These are phyloP conservation scores for Claviceps maximensis DNA, from an alignment of 2,329 filamentous ascomycete genomes.

Conservation along the genomic window DNA sequence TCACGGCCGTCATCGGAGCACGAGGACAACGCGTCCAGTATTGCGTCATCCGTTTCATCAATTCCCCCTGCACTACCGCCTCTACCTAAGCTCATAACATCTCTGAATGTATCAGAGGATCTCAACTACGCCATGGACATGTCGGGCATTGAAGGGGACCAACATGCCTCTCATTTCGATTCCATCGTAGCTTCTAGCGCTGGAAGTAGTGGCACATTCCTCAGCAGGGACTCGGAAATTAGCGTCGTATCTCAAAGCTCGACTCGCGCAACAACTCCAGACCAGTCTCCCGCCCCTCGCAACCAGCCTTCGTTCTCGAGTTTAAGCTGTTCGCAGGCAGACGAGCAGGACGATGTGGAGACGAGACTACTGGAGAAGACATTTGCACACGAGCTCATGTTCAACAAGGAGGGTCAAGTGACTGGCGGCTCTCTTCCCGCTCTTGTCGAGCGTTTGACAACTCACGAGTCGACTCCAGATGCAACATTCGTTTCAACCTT, in stretches of 20 bases:
- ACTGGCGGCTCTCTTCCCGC: constrained; percentile 82
- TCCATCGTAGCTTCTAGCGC: constrained; percentile 64
- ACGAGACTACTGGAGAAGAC: constrained; percentile 81
- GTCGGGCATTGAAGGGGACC: constrained; percentile 35
- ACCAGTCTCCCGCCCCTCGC: constrained; percentile 41
- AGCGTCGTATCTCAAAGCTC: constrained; percentile 72
- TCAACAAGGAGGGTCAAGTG: constrained; percentile 91
- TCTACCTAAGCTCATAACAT: constrained; percentile 43
- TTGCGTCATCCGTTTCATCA: constrained; percentile 34
- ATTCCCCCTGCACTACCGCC: constrained; percentile 37
- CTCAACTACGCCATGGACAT: constrained; percentile 28
- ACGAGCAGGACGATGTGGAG: constrained; percentile 70
- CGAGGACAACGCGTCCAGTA: constrained; percentile 29
- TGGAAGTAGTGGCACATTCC: constrained; percentile 65
- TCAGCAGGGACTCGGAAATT: constrained; percentile 68
- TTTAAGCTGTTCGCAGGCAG: constrained; percentile 53
- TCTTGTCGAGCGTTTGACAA: constrained; percentile 85
- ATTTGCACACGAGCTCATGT: constrained; percentile 78
- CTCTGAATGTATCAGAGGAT: constrained; percentile 32
- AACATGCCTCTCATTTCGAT: constrained; percentile 45
- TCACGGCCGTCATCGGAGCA: constrained; percentile 31
- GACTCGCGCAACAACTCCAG: constrained; percentile 79
- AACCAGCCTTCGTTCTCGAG: constrained; percentile 53
- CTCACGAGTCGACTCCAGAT: constrained; percentile 85
- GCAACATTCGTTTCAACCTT: constrained; percentile 87